Evolutionary conservation across 139 green algal genomes (phyloP).

Genomic region (Coelastrella sp.): DNA sequence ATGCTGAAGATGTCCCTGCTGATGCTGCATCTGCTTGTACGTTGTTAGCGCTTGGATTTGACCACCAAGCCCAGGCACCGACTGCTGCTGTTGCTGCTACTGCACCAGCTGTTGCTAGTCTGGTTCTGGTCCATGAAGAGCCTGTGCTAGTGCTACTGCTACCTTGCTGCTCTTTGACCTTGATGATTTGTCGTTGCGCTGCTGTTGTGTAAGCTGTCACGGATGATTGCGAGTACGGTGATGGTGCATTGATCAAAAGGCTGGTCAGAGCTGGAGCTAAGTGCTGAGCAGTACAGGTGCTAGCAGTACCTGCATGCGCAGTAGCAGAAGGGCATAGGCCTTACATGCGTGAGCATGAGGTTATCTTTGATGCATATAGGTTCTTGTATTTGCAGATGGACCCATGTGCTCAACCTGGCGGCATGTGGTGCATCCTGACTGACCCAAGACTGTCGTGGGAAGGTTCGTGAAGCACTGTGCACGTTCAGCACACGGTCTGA

Average conservation of each 20-base stretch:
- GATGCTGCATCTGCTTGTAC: constrained; percentile 17
- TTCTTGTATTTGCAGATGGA: too few relatives aligned
- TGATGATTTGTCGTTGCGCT: constrained; percentile 8
- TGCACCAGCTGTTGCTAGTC: not conserved
- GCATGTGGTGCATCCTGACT: too few relatives aligned
- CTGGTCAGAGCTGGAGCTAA: too few relatives aligned
- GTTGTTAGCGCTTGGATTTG: not conserved
- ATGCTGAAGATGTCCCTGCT: not conserved
- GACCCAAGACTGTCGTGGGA: too few relatives aligned
- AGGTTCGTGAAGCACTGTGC: too few relatives aligned
- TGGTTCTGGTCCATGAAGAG: not conserved
- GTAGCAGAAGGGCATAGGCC: constrained; percentile 1
- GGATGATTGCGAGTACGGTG: not conserved
- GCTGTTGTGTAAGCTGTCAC: not conserved
- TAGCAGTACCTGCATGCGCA: not conserved
- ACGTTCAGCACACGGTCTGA: too few relatives aligned
- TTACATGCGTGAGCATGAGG: too few relatives aligned
- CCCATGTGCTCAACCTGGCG: too few relatives aligned
- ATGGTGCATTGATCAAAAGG: not conserved
- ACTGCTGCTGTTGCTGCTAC: constrained; percentile 4
- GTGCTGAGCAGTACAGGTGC: not conserved
- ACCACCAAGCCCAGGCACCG: not conserved
- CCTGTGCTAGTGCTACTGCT: not conserved
- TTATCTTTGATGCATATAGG: too few relatives aligned
- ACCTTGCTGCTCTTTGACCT: constrained; percentile 11